Evolutionary conservation across 495 filamentous ascomycete species (phyloP).

Genomic region (Hamigera avellanea): DNA sequence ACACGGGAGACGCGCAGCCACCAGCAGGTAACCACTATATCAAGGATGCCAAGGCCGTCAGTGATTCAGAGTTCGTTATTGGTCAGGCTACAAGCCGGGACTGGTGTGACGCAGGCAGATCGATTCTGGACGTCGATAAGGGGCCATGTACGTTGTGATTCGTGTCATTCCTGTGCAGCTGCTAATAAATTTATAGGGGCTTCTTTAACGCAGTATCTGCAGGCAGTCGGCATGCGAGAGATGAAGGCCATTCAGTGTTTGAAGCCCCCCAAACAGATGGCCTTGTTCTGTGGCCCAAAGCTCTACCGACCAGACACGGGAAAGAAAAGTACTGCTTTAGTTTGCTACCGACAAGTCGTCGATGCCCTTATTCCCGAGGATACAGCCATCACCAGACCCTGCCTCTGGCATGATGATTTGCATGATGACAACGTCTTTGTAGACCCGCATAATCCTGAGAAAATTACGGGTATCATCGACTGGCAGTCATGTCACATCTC

Average conservation of each 20-base stretch:
- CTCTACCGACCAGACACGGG: constrained; percentile 18
- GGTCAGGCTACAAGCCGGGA: constrained; percentile 20
- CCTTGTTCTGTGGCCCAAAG: constrained; percentile 22
- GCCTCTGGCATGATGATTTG: constrained; percentile 30
- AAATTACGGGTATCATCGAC: constrained; percentile 26
- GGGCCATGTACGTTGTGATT: constrained; percentile 17
- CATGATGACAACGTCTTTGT: constrained; percentile 31
- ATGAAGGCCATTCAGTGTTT: constrained; percentile 12
- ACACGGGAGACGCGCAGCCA: constrained; percentile 11
- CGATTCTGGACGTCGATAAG: constrained; percentile 16
- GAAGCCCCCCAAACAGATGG: constrained; percentile 14
- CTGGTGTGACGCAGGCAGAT: no score
- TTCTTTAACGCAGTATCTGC: constrained; percentile 14
- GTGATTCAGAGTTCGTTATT: constrained; percentile 18
- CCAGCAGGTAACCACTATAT: constrained; percentile 8
- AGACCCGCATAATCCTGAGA: constrained; percentile 18
- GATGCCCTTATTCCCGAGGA: constrained; percentile 17
- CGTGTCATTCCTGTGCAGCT: constrained; percentile 2
- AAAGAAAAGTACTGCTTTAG: constrained; percentile 19
- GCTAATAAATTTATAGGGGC: constrained; percentile 11
- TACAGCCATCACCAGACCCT: constrained; percentile 13
- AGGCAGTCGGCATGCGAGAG: constrained; percentile 19
- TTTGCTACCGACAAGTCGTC: constrained; percentile 16
- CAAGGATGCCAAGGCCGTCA: constrained; percentile 13
- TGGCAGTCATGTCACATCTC: constrained; percentile 25